Base-by-base conservation (phyloP, 2,329 filamentous ascomycete species). In the Tolypocladium paradoxum region DNA sequence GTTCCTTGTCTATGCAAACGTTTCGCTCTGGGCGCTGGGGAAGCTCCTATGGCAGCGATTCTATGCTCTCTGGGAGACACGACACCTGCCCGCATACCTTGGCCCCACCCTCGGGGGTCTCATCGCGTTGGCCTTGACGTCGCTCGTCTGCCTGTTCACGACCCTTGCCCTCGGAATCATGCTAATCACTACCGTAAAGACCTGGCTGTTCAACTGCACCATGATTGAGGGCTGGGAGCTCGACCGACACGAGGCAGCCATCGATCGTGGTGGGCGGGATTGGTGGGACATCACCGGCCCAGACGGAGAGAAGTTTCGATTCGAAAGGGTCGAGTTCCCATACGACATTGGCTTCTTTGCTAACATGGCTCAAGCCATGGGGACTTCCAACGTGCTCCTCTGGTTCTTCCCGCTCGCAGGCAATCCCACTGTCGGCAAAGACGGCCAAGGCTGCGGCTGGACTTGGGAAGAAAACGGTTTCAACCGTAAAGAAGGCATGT, bases 141-240 rank as follows among this genome's bases (percentile, higher is more conserved):
- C 74, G 0, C 64, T 84, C n/a, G 68, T 77, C 16, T 82, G 82
- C 61, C 76, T 77, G 48, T 64, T 84, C 35, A 82, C 82, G 0
- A 71, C 80, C 9, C 75, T 90, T 50, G 80, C 76, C 0, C 74
- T 93, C 1, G 69, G 70, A 1, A 74, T 93, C 37, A 76, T 93
- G 55, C 71, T 90, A 4, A 65, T 77, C n/a, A 79, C 82, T 6
- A 82, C 84, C 0, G 53, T 79, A 1, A 81, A 79, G 65, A 76
- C 76, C 52, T 83, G 88, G 65, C 61, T 77, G 4, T 74, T 84
- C 56, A 91, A 91, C 70, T 82, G 78, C 18, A 92, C 87, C 27
- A 89, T 87, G 66, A 93, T 95, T 61, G 89, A 95, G 69, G 77
- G 78, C 56, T 92, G 87, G 87, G 87, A 87, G 63, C 67, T 82